phyloP scores from a whole-genome alignment of 2,329 filamentous ascomycete genomes.

The Tolypocladium inflatum region DNA sequence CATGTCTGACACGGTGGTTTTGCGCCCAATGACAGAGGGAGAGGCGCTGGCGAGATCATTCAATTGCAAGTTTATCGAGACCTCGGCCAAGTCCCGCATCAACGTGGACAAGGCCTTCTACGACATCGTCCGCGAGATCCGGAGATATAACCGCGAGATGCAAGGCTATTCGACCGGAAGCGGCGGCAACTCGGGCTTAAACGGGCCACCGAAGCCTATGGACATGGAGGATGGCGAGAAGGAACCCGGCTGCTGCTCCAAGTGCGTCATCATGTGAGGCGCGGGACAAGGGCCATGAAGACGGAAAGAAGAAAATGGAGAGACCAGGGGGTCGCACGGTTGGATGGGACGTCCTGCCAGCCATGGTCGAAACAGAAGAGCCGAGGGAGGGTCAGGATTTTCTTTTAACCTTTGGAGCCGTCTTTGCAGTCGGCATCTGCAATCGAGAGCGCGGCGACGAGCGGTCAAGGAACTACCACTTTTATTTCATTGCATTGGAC shows the following conservation, averaged over 20 bases:
- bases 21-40: conserved; percentile 56
- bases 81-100: conserved; percentile 93
- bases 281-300: neutral
- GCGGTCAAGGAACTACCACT: neutral
- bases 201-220: conserved; percentile 61
- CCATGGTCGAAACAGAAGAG: neutral
- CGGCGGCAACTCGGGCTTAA: conserved; percentile 51
- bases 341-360: neutral
- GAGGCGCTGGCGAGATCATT: conserved; percentile 78
- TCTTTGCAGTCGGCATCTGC: neutral
- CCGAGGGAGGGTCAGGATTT: neutral
- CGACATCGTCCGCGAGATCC: conserved; percentile 95
- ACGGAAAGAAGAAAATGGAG: neutral
- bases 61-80: conserved; percentile 98
- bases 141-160: conserved; percentile 98
- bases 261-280: conserved; percentile 78
- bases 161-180: conserved; percentile 72
- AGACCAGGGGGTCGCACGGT: neutral
- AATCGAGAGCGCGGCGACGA: neutral
- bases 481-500: conserved; percentile 25
- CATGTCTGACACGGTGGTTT: neutral
- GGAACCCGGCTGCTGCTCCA: conserved; percentile 71
- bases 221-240: conserved; percentile 63
- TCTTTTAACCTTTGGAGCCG: neutral
- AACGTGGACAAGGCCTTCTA: conserved; percentile 99